A percentile compares a stretch with the other conserved stretches of the same genome.
Evolutionary conservation across 345 rosid genomes (phyloP).

Genomic region (Lepidium didymum): DNA sequence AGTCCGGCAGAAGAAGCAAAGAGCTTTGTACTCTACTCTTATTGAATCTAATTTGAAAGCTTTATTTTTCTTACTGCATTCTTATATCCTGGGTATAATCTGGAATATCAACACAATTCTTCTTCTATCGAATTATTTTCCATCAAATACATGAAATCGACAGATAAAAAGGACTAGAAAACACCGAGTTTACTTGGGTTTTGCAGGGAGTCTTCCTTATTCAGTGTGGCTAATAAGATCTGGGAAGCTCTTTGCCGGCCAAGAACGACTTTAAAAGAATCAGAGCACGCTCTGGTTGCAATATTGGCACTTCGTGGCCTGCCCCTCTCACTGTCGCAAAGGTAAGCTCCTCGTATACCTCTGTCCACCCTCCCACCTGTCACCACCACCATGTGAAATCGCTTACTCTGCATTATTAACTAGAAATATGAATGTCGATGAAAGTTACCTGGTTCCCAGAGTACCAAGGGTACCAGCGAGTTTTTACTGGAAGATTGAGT

Average conservation of each 20-base stretch:
- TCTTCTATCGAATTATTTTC: background rate
- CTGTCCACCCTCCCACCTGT: slow-evolving; percentile 84
- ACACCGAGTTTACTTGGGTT: background rate
- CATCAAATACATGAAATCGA: background rate
- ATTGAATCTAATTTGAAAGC: slow-evolving; percentile 4
- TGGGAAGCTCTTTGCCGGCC: slow-evolving; percentile 41
- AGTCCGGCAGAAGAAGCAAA: slow-evolving; percentile 11
- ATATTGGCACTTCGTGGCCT: slow-evolving; percentile 46
- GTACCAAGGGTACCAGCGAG: slow-evolving; percentile 78
- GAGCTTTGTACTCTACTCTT: slow-evolving; percentile 15
- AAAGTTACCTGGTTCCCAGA: slow-evolving; percentile 42
- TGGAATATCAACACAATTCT: background rate
- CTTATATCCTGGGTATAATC: background rate
- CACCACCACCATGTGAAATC: background rate
- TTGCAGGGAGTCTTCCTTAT: background rate
- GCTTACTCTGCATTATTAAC: background rate
- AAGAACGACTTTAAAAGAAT: slow-evolving; percentile 44
- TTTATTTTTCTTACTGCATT: background rate
- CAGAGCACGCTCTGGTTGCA: slow-evolving; percentile 39
- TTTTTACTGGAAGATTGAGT: slow-evolving; percentile 54
- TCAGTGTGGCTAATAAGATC: slow-evolving; percentile 16
- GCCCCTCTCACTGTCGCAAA: slow-evolving; percentile 52
- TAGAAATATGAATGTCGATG: background rate
- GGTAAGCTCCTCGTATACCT: slow-evolving; percentile 45
- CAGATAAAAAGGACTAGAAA: background rate